phyloP scores from a whole-genome alignment of 148 eudicot species.

The Rhododendron williamsianum region DNA sequence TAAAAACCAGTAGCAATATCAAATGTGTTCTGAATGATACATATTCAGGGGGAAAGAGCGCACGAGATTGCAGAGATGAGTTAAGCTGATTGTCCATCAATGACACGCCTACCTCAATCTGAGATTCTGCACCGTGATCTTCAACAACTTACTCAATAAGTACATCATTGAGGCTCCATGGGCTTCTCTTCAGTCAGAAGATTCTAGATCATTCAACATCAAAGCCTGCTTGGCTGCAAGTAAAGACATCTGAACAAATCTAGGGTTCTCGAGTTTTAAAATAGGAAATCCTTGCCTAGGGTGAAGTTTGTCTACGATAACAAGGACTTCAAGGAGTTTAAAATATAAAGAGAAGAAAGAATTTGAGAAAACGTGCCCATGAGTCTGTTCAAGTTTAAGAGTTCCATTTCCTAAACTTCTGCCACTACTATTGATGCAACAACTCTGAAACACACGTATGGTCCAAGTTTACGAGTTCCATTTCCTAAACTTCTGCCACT shows the following conservation, averaged over 20 bases:
- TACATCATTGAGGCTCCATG: constrained; percentile 22
- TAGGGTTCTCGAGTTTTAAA: neutral
- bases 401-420: neutral
- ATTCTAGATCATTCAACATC: constrained; percentile 11
- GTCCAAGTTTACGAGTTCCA: neutral
- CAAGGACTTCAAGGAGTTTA: neutral
- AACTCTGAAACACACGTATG: neutral
- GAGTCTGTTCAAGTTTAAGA: neutral
- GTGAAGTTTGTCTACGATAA: neutral
- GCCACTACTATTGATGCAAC: neutral
- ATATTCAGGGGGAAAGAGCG: constrained; percentile 10
- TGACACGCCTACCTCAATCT: constrained; percentile 52
- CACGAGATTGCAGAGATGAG: constrained; percentile 21
- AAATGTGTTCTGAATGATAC: constrained; percentile 35
- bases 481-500: neutral
- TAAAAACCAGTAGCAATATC: constrained; percentile 47
- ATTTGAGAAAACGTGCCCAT: neutral
- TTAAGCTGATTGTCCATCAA: constrained; percentile 28
- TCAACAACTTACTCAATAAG: neutral
- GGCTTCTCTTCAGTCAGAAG: constrained; percentile 13
- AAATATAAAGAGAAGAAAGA: neutral
- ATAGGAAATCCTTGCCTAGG: neutral
- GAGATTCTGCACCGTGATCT: constrained; percentile 20
- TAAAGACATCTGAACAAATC: neutral
- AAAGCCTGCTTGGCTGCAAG: constrained; percentile 8